Base-by-base conservation (phyloP, 352 stramenopile species). In the Pythium apleroticum region DNA sequence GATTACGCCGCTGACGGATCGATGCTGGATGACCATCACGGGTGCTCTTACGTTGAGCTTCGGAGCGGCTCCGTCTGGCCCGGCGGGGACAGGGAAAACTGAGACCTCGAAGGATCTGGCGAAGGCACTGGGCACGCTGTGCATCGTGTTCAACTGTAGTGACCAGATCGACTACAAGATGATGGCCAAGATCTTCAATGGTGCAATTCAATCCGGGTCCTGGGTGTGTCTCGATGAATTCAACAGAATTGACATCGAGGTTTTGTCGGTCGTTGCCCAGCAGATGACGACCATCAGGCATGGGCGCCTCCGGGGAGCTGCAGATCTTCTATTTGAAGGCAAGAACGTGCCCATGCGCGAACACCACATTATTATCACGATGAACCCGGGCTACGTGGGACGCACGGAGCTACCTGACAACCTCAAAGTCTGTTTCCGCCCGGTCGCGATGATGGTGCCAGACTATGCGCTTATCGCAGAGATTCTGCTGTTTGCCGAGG, bases 121-220 rank as follows among this genome's bases (percentile, higher is more conserved):
- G 11, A 91, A 95, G 64, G 90, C 84, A 1, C 75, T 98, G 1
- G 93, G 89, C 1, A 95, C 97, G 28, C 80, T 96, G 0, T 98
- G 91, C 60, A 97, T 98, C 61, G 95, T 98, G 19, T 98, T 98
- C 68, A 98, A 98, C 67, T 98, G 95, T 76, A 97, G 86, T 30
- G 95, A 98, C 62, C 92, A 98, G 74, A 98, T 98, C 76, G 97
- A 90, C 62, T 92, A 90, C 71, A 89, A 84, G 59, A 91, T 91
- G 72, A 86, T 95, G 77, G 86, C 74, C n/a, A 93, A 84, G 52
- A 87, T 96, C 31, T 92, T 95, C 35, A 92, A 93, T 50, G 89
- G 89, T 24, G 77, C 93, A 12, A 72, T 85, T 25, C 84, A 94
- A 65, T 77, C 81, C 4, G 88, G 90, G 4, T 77, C 75, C 22